Evolutionary conservation across 2,329 filamentous ascomycete species (phyloP), one percentile per base, ranked within the genome.

Genomic region (Exophiala viscosa): DNA sequence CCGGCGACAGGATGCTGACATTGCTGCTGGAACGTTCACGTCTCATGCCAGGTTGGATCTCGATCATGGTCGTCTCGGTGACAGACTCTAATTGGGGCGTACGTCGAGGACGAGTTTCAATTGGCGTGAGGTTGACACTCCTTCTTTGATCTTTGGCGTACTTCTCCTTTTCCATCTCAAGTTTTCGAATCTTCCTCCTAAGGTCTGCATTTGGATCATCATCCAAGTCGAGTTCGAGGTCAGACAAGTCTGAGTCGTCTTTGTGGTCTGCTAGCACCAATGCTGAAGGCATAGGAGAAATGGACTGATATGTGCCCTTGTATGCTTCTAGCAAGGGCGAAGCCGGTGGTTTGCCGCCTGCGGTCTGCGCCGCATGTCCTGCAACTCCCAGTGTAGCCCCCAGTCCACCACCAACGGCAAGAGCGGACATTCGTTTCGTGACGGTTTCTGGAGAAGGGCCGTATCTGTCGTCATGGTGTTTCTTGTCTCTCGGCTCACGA

Each of bases 311-410:
- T 0, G 91, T 96, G 35, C 92, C 92, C 57, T 86, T 87, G 70
- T 97, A 97, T 1, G 93, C 86, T 71, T 97, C 92, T 1, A 96
- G 81, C 45, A 97, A 76, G 0, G 92, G 93, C 57, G 90, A 96
- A 1, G 83, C 83, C 0, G 90, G 89, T 1, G 89, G 80, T 40
- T 77, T 67, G 32, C 66, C 70, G 5, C 64, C 63, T 40, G 67
- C 66, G 14, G 9, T 66, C 9, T 64, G 66, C 15, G 54, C 54
- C 14, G 59, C 56, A 33, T 71, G 69, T 1, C 68, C 64, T 48
- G 66, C 69, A 33, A 65, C 66, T n/a, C 69, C 67, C 5, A 70
- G 69, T n/a, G 68, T 62, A 33, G 69, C 54, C 9, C 18, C 23
- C 3, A 28, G 8, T 5, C 23, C 40, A 28, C 63, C 60, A 17